These are phyloP conservation scores for Haplosporangium gracile DNA, from an alignment of 192 early-diverging fungal species.

Conservation along the genomic window DNA sequence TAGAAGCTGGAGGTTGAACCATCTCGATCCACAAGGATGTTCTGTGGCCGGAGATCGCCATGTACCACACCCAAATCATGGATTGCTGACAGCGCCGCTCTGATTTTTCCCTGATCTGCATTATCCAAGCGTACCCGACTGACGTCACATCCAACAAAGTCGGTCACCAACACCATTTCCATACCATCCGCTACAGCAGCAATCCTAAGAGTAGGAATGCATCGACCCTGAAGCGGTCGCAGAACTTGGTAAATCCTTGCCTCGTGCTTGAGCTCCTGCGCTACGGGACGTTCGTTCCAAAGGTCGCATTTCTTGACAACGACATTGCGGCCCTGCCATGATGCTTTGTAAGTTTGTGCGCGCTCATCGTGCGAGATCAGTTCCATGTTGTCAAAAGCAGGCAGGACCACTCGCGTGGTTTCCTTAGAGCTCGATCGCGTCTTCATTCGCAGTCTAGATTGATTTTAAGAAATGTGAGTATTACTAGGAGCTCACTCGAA, in stretches of 20 bases:
- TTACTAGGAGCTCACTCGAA: too few species aligned
- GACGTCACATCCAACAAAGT: conserved; percentile 16
- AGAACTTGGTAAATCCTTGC: conserved; percentile 22
- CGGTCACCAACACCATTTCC: conserved; percentile 19
- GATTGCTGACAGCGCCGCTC: conserved; percentile 20
- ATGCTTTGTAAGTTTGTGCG: too few species aligned
- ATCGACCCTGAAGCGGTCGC: conserved; percentile 15
- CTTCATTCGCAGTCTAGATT: too few species aligned
- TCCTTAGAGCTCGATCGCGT: too few species aligned
- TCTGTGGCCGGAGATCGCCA: conserved; percentile 33
- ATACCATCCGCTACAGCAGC: conserved; percentile 19
- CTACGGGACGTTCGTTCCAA: conserved; percentile 2
- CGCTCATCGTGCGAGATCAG: too few species aligned
- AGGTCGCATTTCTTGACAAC: too few species aligned
- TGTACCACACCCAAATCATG: conserved; percentile 37
- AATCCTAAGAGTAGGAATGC: conserved; percentile 4
- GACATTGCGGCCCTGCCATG: too few species aligned
- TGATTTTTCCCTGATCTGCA: conserved; percentile 9
- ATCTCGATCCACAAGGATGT: conserved; percentile 37
- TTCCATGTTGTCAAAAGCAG: too few species aligned
- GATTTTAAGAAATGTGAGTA: too few species aligned
- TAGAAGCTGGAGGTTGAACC: conserved; percentile 1
- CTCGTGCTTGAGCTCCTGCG: conserved; percentile 29
- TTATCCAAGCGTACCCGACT: neutral
- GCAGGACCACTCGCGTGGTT: too few species aligned